These are phyloP conservation scores for Thraustochytrium sp. DNA, from an alignment of 352 stramenopile genomes.

Conservation along the genomic window DNA sequence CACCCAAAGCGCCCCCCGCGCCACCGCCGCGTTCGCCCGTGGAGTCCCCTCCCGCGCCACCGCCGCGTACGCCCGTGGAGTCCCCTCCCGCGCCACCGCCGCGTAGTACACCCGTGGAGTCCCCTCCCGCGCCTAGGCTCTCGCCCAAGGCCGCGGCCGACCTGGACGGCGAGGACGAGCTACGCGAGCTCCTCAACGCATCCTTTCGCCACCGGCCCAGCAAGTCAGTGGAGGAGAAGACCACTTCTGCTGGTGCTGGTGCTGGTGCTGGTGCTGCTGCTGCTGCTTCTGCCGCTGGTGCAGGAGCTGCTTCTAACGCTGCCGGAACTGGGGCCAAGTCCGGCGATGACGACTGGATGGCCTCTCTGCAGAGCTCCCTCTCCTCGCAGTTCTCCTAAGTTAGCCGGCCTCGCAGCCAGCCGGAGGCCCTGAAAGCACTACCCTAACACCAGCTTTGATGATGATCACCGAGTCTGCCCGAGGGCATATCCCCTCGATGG, in stretches of 20 bases:
- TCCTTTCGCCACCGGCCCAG: not conserved
- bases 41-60: too few species aligned
- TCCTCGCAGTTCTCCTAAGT: not conserved
- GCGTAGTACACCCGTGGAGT: not conserved
- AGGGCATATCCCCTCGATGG: too few species aligned
- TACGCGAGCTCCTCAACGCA: not conserved
- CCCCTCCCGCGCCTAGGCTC: not conserved
- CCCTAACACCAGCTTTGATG: not conserved
- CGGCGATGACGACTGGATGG: not conserved
- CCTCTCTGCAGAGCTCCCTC: not conserved
- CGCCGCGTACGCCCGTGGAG: not conserved
- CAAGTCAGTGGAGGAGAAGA: not conserved
- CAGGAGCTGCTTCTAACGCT: not conserved
- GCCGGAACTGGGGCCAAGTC: not conserved
- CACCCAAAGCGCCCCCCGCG: too few species aligned
- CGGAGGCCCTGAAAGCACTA: not conserved
- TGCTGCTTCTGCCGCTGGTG: not conserved
- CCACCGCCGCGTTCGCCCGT: too few species aligned
- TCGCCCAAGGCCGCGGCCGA: not conserved
- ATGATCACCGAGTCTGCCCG: too few species aligned
- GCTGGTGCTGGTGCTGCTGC: not conserved
- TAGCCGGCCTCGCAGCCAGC: not conserved
- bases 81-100: not conserved
- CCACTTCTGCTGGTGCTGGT: not conserved
- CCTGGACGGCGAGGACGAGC: not conserved